Conservation (phyloP, 768 basidiomycete species). For the Holtermannia corniformis region DNA sequence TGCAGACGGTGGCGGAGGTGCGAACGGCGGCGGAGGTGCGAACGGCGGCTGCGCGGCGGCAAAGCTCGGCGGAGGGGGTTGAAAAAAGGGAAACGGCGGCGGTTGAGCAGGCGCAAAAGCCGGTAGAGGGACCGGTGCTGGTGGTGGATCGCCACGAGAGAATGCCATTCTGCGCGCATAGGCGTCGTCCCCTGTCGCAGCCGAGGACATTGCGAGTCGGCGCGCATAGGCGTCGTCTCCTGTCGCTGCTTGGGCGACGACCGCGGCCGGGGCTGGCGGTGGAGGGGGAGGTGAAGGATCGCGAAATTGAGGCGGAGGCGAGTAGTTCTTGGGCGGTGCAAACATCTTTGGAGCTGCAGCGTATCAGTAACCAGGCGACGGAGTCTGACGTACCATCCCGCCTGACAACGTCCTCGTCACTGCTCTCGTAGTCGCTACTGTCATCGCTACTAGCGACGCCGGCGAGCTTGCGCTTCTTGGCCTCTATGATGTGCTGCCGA, state of each 20-base stretch:
- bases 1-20: neutral
- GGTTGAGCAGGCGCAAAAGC: conserved; percentile 3
- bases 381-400: conserved; percentile 36
- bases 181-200: conserved; percentile 2
- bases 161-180: conserved; percentile 18
- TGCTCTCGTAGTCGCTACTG: conserved; percentile 34
- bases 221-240: conserved; percentile 33
- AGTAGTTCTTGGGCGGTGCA: conserved; percentile 25
- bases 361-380: neutral
- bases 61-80: conserved; percentile 3
- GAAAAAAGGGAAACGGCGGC: neutral
- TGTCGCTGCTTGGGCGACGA: conserved; percentile 11
- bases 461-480: conserved; percentile 17
- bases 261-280: neutral
- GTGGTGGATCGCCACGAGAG: neutral
- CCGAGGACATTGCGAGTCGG: conserved; percentile 24
- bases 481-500: conserved; percentile 18
- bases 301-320: conserved; percentile 15
- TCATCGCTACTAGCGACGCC: conserved; percentile 24
- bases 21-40: neutral
- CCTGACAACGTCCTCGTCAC: conserved; percentile 34
- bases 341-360: conserved; percentile 23
- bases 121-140: neutral
- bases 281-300: conserved; percentile 9
- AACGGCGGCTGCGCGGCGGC: neutral